These are phyloP conservation scores for Astragalus glycyphyllos DNA, from an alignment of 306 rosid genomes.

Conservation along the genomic window DNA sequence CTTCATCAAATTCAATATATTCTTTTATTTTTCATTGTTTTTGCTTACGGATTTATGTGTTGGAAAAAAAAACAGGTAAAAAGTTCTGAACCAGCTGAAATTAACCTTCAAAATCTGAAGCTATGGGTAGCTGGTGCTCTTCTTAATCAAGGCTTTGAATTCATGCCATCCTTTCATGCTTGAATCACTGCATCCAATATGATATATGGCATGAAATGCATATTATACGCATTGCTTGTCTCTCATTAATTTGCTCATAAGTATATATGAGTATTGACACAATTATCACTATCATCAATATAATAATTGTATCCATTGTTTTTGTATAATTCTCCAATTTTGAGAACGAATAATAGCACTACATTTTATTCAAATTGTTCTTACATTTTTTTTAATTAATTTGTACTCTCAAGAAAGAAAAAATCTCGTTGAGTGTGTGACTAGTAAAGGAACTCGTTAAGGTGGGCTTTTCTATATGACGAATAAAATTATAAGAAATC, in stretches of 20 bases:
- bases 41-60: conserved; percentile 22
- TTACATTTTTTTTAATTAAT: too few species aligned
- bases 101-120: conserved; percentile 81
- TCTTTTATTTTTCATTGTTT: neutral
- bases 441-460: too few species aligned
- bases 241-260: too few species aligned
- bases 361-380: neutral
- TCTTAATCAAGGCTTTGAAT: conserved; percentile 81
- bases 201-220: too few species aligned
- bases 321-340: conserved; percentile 12
- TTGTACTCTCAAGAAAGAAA: too few species aligned
- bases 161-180: conserved; percentile 47
- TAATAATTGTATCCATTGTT: neutral
- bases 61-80: conserved; percentile 64
- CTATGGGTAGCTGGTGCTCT: conserved; percentile 91
- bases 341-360: neutral
- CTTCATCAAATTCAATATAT: neutral
- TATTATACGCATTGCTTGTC: too few species aligned
- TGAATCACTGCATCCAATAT: conserved; percentile 17
- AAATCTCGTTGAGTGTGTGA: too few species aligned
- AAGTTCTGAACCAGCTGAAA: conserved; percentile 56
- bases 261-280: too few species aligned
- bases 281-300: too few species aligned
- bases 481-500: too few species aligned
- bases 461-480: too few species aligned